Percentiles rank a stretch among this genome's conserved stretches.
These are phyloP conservation scores for Physcia stellaris DNA, from an alignment of 495 filamentous ascomycete species.

Conservation along the genomic window DNA sequence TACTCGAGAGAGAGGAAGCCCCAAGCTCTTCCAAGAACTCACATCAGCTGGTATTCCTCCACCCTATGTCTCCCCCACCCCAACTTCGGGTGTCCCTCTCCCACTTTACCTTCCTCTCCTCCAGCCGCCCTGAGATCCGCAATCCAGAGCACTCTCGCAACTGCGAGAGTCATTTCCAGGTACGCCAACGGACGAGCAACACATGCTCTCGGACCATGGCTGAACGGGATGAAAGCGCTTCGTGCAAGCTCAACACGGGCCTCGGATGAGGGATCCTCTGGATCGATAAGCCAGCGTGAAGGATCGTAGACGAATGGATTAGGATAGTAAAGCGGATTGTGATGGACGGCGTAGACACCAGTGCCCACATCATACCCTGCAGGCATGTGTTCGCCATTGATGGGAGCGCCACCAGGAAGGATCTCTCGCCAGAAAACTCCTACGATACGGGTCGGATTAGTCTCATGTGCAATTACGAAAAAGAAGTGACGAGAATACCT, in stretches of 20 bases:
- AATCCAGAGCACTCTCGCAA: slow-evolving; percentile 35
- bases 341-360: slow-evolving; percentile 41
- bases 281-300: slow-evolving; percentile 42
- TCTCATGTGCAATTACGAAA: too few species aligned
- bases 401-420: slow-evolving; percentile 35
- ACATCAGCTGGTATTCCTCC: slow-evolving; percentile 13
- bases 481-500: slow-evolving; percentile 37
- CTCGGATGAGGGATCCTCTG: too few species aligned
- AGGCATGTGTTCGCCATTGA: slow-evolving; percentile 39
- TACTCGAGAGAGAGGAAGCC: too few species aligned
- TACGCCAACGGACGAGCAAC: slow-evolving; percentile 45
- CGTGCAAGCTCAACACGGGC: slow-evolving; percentile 28
- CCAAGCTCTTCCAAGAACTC: too few species aligned
- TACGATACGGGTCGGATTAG: too few species aligned
- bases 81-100: slow-evolving; percentile 11
- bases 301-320: slow-evolving; percentile 35
- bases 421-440: too few species aligned
- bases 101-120: background rate
- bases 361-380: slow-evolving; percentile 39
- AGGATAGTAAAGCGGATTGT: slow-evolving; percentile 39
- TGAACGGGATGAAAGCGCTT: slow-evolving; percentile 41
- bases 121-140: slow-evolving; percentile 29
- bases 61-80: slow-evolving; percentile 24
- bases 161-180: slow-evolving; percentile 37
- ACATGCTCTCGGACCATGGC: slow-evolving; percentile 41